Evolutionary conservation across 495 filamentous ascomycete species (phyloP).

Genomic region (Tuber calosporum): DNA sequence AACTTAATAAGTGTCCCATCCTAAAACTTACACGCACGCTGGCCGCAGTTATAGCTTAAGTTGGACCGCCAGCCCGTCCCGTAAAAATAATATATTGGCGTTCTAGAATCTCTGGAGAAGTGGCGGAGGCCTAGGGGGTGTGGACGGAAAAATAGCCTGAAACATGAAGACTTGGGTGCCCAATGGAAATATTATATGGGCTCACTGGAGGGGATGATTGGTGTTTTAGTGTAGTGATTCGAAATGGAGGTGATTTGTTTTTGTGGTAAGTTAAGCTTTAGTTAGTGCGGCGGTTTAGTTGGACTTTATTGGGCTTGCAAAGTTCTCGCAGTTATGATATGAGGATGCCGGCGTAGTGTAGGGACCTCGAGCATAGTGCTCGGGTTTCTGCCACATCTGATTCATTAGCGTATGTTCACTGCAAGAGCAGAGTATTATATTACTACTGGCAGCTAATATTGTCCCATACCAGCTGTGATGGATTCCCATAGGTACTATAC

Average conservation of each 20-base stretch:
- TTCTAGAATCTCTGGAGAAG: no score
- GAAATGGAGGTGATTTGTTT: background rate
- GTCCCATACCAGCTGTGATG: background rate
- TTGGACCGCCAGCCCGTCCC: background rate
- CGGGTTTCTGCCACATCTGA: background rate
- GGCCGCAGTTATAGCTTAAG: background rate
- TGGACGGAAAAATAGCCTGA: background rate
- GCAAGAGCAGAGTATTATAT: no score
- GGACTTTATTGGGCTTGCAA: constrained; percentile 10
- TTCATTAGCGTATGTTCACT: background rate
- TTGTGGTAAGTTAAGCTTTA: background rate
- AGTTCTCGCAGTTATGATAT: background rate
- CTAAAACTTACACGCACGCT: background rate
- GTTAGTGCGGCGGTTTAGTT: background rate
- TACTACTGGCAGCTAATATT: background rate
- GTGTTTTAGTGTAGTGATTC: background rate
- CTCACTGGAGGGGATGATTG: background rate
- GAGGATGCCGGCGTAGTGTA: no score
- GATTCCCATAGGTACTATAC: background rate
- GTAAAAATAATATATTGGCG: no score
- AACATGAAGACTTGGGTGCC: background rate
- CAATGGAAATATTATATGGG: background rate
- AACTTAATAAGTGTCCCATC: background rate
- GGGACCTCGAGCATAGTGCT: background rate
- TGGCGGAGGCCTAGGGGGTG: no score